Evolutionary conservation across 176 grass and related monocot species (phyloP).

Genomic region (Rhynchospora pubera): DNA sequence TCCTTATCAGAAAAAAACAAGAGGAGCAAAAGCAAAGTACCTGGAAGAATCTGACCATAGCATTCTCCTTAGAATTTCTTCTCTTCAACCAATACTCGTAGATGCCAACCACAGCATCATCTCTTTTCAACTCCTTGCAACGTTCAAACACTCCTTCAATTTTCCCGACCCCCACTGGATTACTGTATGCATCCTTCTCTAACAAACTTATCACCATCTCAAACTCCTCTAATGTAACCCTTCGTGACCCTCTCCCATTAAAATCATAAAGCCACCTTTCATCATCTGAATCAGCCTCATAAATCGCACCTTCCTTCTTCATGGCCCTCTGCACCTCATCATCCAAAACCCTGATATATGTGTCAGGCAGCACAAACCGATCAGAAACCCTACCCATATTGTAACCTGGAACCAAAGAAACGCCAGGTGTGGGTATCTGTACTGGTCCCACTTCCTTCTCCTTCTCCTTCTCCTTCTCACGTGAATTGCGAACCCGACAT

Average conservation of each 20-base stretch:
- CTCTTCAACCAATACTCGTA: constrained; percentile 63
- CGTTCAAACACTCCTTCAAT: constrained; percentile 38
- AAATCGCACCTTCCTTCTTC: constrained; percentile 25
- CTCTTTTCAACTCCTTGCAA: constrained; percentile 41
- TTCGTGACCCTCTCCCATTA: constrained; percentile 21
- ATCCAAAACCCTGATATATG: constrained; percentile 48
- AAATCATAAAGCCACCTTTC: constrained; percentile 55
- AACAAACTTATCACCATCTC: constrained; percentile 70
- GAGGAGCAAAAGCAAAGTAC: constrained; percentile 26
- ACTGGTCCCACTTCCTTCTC: constrained; percentile 16
- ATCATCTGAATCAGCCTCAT: constrained; percentile 89
- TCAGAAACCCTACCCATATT: constrained; percentile 21
- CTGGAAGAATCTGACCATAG: constrained; percentile 76
- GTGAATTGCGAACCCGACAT: constrained; percentile 53
- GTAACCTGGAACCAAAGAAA: constrained; percentile 38
- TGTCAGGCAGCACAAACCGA: constrained; percentile 54
- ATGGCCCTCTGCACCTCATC: constrained; percentile 74
- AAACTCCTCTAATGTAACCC: constrained; percentile 50
- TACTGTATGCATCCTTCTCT: constrained; percentile 73
- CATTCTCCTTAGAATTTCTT: constrained; percentile 45
- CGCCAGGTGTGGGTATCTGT: constrained; percentile 63
- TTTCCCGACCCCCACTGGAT: constrained; percentile 32
- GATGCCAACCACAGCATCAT: constrained; percentile 30
- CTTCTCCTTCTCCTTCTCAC: constrained; percentile 15
- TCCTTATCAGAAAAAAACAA: neutral